Evolutionary conservation across 306 rosid species (phyloP), one percentile per base, ranked within the genome.

Genomic region (Prunus davidiana): DNA sequence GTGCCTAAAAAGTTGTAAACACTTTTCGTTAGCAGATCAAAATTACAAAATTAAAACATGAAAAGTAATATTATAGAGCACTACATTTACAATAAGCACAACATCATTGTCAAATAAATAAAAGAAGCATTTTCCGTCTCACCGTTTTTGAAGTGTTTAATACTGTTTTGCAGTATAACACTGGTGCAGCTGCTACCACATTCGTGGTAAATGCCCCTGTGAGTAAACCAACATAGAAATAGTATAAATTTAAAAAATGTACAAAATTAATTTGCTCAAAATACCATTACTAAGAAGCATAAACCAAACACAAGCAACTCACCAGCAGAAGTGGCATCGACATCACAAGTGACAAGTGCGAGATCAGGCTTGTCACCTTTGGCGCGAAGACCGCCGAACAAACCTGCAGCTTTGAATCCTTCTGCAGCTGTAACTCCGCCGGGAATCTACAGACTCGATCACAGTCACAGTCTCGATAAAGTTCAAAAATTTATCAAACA

Each of bases 161-260:
- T 2, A 61, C 72, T 24, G 41, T 76, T 82, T 89, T 89, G 84
- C 97, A 92, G 82, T 89, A 92, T n/a, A 95, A 72, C 28, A 95
- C 97, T 0, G 99, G 99, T 12, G 99, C 99, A 75, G 99, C 97
- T 9, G 97, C 97, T 67, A 95, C 99, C 82, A 89, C 90, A 77
- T 95, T 95, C 49, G 89, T 89, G 1, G 98, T 95, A 82, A 95
- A 95, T n/a, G 88, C 79, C 20, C 97, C 98, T 94, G 79, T 8
- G 71, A 79, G 12, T 24, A 77, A 56, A 15, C 49, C 20, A 68
- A 67, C 8, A 12, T 14, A 22, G 7, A 64, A 64, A 11, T 4
- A 2, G 11, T 6, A 64, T 5, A 0, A 34, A 32, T 28, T 13
- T 2, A 8, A 15, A 62, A 62, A 30, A 3, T 3, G 2, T 3